Evolutionary conservation across 148 eudicot genomes (phyloP).

Genomic region (Amaranthus hypochondriacus): DNA sequence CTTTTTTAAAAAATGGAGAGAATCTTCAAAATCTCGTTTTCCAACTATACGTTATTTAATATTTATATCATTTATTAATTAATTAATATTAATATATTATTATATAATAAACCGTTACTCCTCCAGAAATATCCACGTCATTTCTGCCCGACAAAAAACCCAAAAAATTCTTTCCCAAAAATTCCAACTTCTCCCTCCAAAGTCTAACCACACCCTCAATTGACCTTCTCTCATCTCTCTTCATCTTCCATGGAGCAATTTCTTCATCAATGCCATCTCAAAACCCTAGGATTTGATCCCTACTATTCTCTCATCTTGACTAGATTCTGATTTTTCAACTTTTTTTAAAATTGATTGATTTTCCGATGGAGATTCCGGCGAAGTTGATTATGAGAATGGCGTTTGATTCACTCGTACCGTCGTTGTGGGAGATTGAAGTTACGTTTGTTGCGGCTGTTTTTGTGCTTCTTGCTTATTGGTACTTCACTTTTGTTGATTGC

Average conservation of each 20-base stretch:
- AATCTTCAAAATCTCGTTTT: neutral
- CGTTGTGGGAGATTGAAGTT: conserved; percentile 59
- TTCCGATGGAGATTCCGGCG: conserved; percentile 22
- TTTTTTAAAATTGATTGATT: neutral
- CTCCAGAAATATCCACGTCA: conserved; percentile 7
- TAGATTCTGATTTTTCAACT: neutral
- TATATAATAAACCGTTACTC: conserved; percentile 4
- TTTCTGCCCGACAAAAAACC: neutral
- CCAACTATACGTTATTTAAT: too few species aligned
- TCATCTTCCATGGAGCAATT: conserved; percentile 7
- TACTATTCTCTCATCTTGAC: neutral
- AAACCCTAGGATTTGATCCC: conserved; percentile 11
- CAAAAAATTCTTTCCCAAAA: neutral
- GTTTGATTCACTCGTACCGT: conserved; percentile 34
- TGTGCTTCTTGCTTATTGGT: conserved; percentile 45
- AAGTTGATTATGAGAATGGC: conserved; percentile 34
- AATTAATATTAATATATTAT: too few species aligned
- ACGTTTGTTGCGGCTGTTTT: conserved; percentile 38
- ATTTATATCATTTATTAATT: too few species aligned
- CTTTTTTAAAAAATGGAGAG: neutral
- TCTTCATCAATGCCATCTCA: neutral
- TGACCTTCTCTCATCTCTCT: conserved; percentile 14
- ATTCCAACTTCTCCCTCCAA: conserved; percentile 28
- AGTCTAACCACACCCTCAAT: conserved; percentile 13
- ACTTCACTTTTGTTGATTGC: conserved; percentile 22